These are phyloP conservation scores for Ilex paraguariensis DNA, from an alignment of 305 asterid species.

Conservation along the genomic window DNA sequence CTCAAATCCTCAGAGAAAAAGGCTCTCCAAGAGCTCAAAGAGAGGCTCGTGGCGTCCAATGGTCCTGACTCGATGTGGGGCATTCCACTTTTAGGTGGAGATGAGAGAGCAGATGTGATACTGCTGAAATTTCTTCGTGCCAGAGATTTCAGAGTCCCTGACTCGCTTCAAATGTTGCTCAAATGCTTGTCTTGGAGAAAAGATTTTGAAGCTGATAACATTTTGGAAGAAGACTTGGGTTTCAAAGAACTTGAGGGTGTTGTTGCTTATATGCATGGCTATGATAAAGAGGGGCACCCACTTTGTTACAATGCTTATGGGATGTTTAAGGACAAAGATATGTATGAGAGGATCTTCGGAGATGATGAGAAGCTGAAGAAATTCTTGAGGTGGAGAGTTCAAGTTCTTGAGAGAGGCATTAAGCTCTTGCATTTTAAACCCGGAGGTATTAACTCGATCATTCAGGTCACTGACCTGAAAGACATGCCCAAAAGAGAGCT, in stretches of 20 bases:
- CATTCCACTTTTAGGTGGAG: constrained; percentile 37
- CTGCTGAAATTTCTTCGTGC: constrained; percentile 87
- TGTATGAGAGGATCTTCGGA: constrained; percentile 67
- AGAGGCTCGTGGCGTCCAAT: constrained; percentile 8
- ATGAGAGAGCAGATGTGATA: constrained; percentile 62
- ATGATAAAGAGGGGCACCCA: constrained; percentile 67
- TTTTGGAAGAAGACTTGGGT: constrained; percentile 68
- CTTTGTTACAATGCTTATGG: constrained; percentile 93
- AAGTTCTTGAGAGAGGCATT: constrained; percentile 79
- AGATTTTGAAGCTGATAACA: constrained; percentile 55
- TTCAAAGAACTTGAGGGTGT: constrained; percentile 74
- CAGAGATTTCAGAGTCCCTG: constrained; percentile 60
- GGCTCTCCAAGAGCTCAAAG: constrained; percentile 1
- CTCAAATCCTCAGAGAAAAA: constrained; percentile 4
- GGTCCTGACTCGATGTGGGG: constrained; percentile 67
- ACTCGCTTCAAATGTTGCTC: constrained; percentile 53
- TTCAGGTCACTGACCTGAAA: constrained; percentile 90
- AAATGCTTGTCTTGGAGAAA: constrained; percentile 65
- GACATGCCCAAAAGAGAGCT: constrained; percentile 97
- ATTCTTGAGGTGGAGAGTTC: constrained; percentile 90
- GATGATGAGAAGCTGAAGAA: constrained; percentile 60
- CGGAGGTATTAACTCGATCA: constrained; percentile 80
- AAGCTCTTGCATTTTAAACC: constrained; percentile 65
- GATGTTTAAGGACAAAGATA: constrained; percentile 54
- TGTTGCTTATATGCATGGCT: constrained; percentile 76